These are phyloP conservation scores for Lenzites betulinus DNA, from an alignment of 768 basidiomycete species.

Conservation along the genomic window DNA sequence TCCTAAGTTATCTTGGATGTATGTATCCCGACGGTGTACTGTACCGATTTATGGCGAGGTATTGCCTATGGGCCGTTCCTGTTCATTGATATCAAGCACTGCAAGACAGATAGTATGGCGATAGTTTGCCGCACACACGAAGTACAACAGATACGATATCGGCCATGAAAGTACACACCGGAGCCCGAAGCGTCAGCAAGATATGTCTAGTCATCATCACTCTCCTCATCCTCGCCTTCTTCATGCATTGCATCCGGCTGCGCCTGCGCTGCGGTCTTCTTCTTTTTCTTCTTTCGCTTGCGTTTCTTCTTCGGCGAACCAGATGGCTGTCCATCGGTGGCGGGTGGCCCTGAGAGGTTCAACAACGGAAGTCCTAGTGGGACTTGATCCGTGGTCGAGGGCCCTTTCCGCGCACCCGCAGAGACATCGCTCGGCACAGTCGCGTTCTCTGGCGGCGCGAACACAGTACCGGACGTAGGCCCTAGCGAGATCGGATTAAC, in stretches of 20 bases:
- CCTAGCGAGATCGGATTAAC: background rate
- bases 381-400: background rate
- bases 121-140: background rate
- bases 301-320: constrained; percentile 52
- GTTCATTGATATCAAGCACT: background rate
- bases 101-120: background rate
- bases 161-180: background rate
- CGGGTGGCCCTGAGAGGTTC: constrained; percentile 56
- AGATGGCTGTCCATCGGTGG: constrained; percentile 10
- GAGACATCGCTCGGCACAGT: background rate
- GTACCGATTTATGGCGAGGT: no score
- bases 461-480: background rate
- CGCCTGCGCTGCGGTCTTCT: constrained; percentile 18
- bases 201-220: background rate
- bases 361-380: constrained; percentile 43
- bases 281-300: constrained; percentile 53
- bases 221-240: background rate
- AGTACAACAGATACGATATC: background rate
- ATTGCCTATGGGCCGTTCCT: background rate
- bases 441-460: background rate
- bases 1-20: background rate
- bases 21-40: no score
- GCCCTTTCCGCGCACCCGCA: background rate
- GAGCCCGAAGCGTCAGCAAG: background rate
- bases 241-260: background rate